These are phyloP conservation scores for Heritiera littoralis DNA, from an alignment of 345 rosid species.

Conservation along the genomic window DNA sequence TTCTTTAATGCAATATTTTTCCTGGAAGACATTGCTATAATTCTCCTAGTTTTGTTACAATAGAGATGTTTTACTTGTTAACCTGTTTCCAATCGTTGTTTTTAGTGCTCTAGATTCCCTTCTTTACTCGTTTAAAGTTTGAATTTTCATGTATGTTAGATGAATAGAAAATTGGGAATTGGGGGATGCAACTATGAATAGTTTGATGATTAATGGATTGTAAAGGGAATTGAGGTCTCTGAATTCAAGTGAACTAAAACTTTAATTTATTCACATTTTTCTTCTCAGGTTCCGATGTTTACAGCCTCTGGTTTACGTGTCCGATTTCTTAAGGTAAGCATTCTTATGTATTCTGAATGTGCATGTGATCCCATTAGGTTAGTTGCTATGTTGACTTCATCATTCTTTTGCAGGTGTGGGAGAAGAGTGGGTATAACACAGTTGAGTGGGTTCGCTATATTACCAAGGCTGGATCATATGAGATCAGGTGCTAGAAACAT, in stretches of 20 bases:
- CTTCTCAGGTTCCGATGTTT: conserved; percentile 92
- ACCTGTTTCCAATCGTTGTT: background rate
- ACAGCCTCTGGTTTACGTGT: conserved; percentile 98
- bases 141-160: background rate
- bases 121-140: background rate
- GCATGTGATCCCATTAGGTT: background rate
- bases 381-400: background rate
- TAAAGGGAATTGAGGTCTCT: background rate
- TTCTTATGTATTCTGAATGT: conserved; percentile 17
- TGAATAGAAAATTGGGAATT: background rate
- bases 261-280: background rate
- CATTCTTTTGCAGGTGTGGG: conserved; percentile 78
- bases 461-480: conserved; percentile 96
- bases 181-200: background rate
- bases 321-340: conserved; percentile 84
- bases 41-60: background rate
- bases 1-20: background rate
- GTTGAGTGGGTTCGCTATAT: conserved; percentile 99
- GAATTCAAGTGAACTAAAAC: background rate
- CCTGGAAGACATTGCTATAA: too few species aligned
- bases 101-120: background rate
- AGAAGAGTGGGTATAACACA: conserved; percentile 97
- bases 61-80: background rate
- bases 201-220: background rate
- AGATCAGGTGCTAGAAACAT: conserved; percentile 82